Evolutionary conservation across 345 rosid genomes (phyloP).

Genomic region (Schrenkiella parvula): DNA sequence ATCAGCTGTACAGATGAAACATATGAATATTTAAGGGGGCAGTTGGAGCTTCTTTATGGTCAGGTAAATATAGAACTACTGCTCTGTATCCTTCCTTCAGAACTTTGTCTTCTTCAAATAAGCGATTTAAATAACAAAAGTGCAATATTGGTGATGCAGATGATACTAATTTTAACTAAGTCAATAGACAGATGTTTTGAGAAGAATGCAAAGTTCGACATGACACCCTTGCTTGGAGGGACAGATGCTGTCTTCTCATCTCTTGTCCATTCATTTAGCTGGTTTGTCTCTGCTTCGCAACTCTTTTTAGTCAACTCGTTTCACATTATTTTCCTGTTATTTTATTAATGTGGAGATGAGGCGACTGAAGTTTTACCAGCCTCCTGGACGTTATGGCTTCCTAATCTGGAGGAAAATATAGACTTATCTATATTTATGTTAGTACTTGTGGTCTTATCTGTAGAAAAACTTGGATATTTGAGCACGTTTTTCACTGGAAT

Average conservation of each 20-base stretch:
- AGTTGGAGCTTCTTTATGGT: constrained; percentile 92
- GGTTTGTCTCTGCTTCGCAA: constrained; percentile 53
- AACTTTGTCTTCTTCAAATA: background rate
- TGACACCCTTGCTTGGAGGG: constrained; percentile 98
- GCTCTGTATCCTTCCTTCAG: background rate
- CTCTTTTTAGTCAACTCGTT: background rate
- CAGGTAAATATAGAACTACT: constrained; percentile 54
- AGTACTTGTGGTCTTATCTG: background rate
- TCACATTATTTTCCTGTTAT: background rate
- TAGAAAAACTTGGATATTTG: background rate
- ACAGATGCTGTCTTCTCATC: constrained; percentile 98
- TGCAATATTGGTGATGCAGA: constrained; percentile 51
- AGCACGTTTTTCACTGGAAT: background rate
- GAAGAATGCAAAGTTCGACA: constrained; percentile 96
- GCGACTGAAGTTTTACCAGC: background rate
- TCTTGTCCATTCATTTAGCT: constrained; percentile 89
- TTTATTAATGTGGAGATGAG: background rate
- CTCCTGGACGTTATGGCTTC: background rate
- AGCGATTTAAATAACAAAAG: background rate
- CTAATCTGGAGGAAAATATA: background rate
- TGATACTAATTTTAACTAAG: constrained; percentile 93
- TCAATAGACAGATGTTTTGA: constrained; percentile 93
- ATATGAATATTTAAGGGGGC: constrained; percentile 76
- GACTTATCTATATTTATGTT: background rate
- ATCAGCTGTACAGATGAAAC: constrained; percentile 98